Percentiles rank a stretch among this genome's conserved stretches.
These are phyloP conservation scores for Dimargaris cristalligena DNA, from an alignment of 192 early-diverging fungal genomes.

Conservation along the genomic window DNA sequence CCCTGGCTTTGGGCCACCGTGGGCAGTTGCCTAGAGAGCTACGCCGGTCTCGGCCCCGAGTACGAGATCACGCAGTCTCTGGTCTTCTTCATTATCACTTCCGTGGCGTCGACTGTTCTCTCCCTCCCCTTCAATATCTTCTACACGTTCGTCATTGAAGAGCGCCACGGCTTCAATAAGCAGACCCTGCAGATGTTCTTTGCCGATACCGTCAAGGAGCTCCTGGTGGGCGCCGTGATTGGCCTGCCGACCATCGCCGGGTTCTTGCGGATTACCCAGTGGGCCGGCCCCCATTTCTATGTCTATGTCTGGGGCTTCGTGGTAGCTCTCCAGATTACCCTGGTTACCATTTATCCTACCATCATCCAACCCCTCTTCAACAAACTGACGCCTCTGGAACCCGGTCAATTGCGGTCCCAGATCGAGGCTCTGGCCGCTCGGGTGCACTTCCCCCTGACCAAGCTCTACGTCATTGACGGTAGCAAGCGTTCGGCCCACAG, in stretches of 20 bases:
- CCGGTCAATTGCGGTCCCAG: constrained; percentile 57
- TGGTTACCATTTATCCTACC: constrained; percentile 77
- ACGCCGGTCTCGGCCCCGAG: constrained; percentile 38
- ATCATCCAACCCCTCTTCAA: constrained; percentile 98
- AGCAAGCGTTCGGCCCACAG: constrained; percentile 79
- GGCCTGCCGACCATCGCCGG: constrained; percentile 62
- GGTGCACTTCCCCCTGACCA: constrained; percentile 78
- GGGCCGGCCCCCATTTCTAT: constrained; percentile 69
- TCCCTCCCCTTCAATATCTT: constrained; percentile 71
- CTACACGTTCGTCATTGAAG: constrained; percentile 88
- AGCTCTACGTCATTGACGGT: constrained; percentile 92
- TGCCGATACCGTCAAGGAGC: constrained; percentile 57
- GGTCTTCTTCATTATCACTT: constrained; percentile 46
- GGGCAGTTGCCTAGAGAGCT: constrained; percentile 30
- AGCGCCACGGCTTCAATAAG: constrained; percentile 92
- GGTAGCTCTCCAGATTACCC: constrained; percentile 52
- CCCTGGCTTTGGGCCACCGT: constrained; percentile 55
- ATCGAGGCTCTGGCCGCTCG: constrained; percentile 71
- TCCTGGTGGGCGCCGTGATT: constrained; percentile 48
- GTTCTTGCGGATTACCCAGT: constrained; percentile 67
- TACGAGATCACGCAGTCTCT: constrained; percentile 76
- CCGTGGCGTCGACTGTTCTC: constrained; percentile 39
- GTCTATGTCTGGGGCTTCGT: constrained; percentile 84
- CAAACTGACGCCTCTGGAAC: constrained; percentile 72
- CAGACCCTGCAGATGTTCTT: constrained; percentile 64